Percentiles rank a stretch among this genome's conserved stretches.
Conservation (phyloP, 2,329 filamentous ascomycete species). For the Pseudocercospora cruenta region DNA sequence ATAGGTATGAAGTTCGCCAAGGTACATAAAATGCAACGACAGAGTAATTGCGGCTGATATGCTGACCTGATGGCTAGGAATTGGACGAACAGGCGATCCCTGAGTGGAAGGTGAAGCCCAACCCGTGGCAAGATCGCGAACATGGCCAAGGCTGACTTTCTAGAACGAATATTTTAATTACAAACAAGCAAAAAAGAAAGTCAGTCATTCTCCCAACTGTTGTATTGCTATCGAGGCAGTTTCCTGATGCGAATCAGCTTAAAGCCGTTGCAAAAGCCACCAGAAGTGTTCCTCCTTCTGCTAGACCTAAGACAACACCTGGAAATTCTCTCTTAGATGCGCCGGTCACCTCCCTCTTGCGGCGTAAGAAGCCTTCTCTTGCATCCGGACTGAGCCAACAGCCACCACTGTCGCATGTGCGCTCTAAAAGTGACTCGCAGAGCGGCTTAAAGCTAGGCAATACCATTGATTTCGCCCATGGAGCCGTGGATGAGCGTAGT, state of each 20-base stretch:
- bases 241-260: slow-evolving; percentile 2
- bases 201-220: not conserved
- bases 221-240: not conserved
- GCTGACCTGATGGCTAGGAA: slow-evolving; percentile 50
- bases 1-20: slow-evolving; percentile 33
- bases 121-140: not conserved
- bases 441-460: not conserved
- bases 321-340: slow-evolving; percentile 20
- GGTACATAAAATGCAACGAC: not conserved
- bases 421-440: slow-evolving; percentile 17
- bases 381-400: not conserved
- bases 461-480: slow-evolving; percentile 1
- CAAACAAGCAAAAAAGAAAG: slow-evolving; percentile 55
- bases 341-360: slow-evolving; percentile 16
- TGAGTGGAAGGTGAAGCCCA: slow-evolving; percentile 71
- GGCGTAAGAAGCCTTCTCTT: slow-evolving; percentile 13
- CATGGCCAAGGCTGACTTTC: not conserved
- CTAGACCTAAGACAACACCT: slow-evolving; percentile 11
- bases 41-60: not conserved
- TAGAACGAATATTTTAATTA: slow-evolving; percentile 85
- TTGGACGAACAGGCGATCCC: slow-evolving; percentile 86
- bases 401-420: slow-evolving; percentile 10
- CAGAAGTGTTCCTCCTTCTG: slow-evolving; percentile 14
- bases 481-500: slow-evolving; percentile 32
- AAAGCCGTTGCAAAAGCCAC: slow-evolving; percentile 16